A percentile compares a stretch with the other conserved stretches of the same genome.
These are phyloP conservation scores for Conticribra weissflogii DNA, from an alignment of 108 stramenopile species.

Conservation along the genomic window DNA sequence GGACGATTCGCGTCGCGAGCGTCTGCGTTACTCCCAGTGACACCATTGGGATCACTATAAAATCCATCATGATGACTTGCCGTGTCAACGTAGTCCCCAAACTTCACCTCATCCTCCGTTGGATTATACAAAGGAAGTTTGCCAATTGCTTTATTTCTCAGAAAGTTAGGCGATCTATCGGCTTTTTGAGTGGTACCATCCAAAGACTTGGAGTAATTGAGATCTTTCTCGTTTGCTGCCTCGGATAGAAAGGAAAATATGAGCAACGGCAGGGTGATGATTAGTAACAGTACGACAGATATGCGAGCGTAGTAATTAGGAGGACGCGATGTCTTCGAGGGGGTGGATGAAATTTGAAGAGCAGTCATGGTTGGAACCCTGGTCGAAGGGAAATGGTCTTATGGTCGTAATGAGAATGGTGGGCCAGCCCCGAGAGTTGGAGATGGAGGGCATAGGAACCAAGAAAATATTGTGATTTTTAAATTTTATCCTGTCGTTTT, in stretches of 20 bases:
- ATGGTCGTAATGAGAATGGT: too few species aligned
- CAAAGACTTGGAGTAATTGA: background rate
- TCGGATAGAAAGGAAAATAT: background rate
- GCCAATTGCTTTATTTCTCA: constrained; percentile 27
- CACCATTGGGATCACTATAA: background rate
- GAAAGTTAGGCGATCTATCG: constrained; percentile 20
- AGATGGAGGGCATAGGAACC: too few species aligned
- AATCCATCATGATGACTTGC: background rate
- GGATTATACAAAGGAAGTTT: constrained; percentile 21
- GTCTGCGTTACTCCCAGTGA: background rate
- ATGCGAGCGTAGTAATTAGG: background rate
- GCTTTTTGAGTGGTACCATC: constrained; percentile 22
- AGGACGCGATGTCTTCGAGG: background rate
- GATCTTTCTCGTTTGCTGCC: background rate
- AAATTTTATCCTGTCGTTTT: too few species aligned
- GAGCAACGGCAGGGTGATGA: background rate
- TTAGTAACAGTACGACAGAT: background rate
- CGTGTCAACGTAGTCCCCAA: background rate
- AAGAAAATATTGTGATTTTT: too few species aligned
- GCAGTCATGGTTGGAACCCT: too few species aligned
- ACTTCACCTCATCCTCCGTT: background rate
- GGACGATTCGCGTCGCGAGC: constrained; percentile 3
- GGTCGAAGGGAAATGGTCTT: too few species aligned
- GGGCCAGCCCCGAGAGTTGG: too few species aligned
- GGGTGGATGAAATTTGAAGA: too few species aligned